phyloP scores from a whole-genome alignment of 2,329 filamentous ascomycete species.

The Talaromyces atroroseus region DNA sequence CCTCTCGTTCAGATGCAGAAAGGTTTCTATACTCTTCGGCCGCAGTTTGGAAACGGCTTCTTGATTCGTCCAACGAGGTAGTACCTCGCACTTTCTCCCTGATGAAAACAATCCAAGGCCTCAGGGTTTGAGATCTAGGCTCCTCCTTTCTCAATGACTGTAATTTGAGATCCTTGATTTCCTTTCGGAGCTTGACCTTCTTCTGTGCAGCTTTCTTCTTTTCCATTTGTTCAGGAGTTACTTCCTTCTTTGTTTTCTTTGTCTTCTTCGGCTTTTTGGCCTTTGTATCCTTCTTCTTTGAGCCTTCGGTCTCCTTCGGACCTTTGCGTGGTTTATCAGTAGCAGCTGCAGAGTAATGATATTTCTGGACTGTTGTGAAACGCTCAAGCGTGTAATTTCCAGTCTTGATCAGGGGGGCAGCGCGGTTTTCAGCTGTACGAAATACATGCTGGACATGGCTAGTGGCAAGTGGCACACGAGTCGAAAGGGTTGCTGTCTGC shows the following conservation, averaged over 20 bases:
- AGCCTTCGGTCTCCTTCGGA: constrained; percentile 13
- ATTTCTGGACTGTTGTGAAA: constrained; percentile 12
- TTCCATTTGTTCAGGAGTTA: constrained; percentile 28
- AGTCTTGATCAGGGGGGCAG: constrained; percentile 13
- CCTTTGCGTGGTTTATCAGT: constrained; percentile 14
- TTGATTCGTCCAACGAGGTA: not conserved
- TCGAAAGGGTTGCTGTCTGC: constrained; percentile 21
- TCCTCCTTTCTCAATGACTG: constrained; percentile 22
- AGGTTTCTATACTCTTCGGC: constrained; percentile 14
- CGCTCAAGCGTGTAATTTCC: constrained; percentile 12
- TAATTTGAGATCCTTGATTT: constrained; percentile 30
- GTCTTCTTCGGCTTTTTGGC: constrained; percentile 22
- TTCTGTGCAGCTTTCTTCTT: constrained; percentile 25
- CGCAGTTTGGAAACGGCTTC: constrained; percentile 20
- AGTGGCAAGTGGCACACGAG: constrained; percentile 23
- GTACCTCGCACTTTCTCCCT: constrained; percentile 19
- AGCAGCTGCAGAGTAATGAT: constrained; percentile 26
- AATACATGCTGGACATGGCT: constrained; percentile 24
- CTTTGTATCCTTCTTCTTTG: constrained; percentile 17
- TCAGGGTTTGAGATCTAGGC: constrained; percentile 30
- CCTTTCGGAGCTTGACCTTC: constrained; percentile 25
- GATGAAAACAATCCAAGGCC: constrained; percentile 21
- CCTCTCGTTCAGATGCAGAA: constrained; percentile 16
- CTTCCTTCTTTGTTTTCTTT: constrained; percentile 20
- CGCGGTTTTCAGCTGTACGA: constrained; percentile 17